phyloP scores from a whole-genome alignment of 2,329 filamentous ascomycete genomes.

The Arachnomyces sp. region DNA sequence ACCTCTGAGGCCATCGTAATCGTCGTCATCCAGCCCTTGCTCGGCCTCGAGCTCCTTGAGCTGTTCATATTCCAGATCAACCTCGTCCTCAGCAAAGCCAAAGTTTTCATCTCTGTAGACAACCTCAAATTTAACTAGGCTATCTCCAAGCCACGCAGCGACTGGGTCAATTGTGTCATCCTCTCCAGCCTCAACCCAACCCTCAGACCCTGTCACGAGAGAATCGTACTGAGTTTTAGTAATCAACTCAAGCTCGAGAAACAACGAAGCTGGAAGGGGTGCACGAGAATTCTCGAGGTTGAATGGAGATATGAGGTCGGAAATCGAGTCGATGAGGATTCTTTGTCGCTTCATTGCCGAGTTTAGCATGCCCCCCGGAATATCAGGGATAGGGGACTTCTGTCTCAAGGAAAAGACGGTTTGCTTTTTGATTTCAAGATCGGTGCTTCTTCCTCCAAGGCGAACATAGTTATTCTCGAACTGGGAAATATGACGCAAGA shows the following conservation, averaged over 20 bases:
- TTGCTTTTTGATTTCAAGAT: conserved; percentile 56
- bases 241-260: conserved; percentile 53
- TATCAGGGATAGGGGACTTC: conserved; percentile 20
- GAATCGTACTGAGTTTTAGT: conserved; percentile 57
- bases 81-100: conserved; percentile 51
- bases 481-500: conserved; percentile 56
- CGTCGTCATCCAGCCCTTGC: conserved; percentile 45
- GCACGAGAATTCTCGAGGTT: conserved; percentile 24
- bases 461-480: conserved; percentile 59
- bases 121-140: conserved; percentile 39
- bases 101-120: conserved; percentile 43
- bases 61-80: conserved; percentile 54
- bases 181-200: conserved; percentile 32
- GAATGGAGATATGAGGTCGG: conserved; percentile 38
- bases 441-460: conserved; percentile 62
- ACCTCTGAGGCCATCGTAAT: conserved; percentile 47
- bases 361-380: conserved; percentile 35
- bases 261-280: conserved; percentile 47
- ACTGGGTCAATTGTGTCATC: conserved; percentile 33
- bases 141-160: conserved; percentile 51
- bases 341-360: conserved; percentile 37
- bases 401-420: conserved; percentile 58
- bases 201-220: conserved; percentile 43
- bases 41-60: conserved; percentile 56
- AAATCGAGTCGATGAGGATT: conserved; percentile 35